Evolutionary conservation across 2,329 filamentous ascomycete genomes (phyloP), one percentile per base, ranked within the genome.

Genomic region (Penicillium sp.): DNA sequence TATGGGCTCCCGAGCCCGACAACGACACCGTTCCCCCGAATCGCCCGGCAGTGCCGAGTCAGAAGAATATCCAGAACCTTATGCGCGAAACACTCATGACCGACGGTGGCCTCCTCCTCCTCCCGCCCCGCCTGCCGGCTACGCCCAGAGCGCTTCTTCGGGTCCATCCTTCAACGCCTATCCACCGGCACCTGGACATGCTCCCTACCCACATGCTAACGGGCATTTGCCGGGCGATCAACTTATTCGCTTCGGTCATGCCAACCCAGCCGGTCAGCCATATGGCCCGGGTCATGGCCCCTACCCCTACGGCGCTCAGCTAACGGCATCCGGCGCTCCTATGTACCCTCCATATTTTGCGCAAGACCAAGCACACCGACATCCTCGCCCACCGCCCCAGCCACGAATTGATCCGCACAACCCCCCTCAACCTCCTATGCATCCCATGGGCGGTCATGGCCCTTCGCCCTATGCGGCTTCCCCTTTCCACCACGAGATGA

Each of bases 1-100:
- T 21, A 66, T 65, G 48, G 51, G 58, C 46, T 74, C 69, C 56
- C 74, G 70, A 51, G 70, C 68, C 56, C 76, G 66, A 3, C 28
- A 29, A 58, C 75, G 65, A 65, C 74, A 71, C 59, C 76, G 72
- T 72, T 76, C 69, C 53, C 80, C 81, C 59, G 76, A 76, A 57
- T 77, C 79, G 59, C 76, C 83, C 50, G 82, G 83, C 76, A 88
- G 81, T 69, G 78, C 82, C 76, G 86, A 88, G 68, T 81, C 81
- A 33, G 78, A 89, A 23, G 84, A 88, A n/a, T 86, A 81, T 66
- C 71, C 75, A 57, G 57, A 70, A 64, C 62, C 76, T 72, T 76
- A 79, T 75, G 72, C 71, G 55, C 72, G 65, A 45, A 59, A 62
- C 15, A 63, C 68, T 46, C 68, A 65, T 23, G 72, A 71, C 6